Evolutionary conservation across 2,329 filamentous ascomycete genomes (phyloP).

Genomic region (Volutella citrinella): DNA sequence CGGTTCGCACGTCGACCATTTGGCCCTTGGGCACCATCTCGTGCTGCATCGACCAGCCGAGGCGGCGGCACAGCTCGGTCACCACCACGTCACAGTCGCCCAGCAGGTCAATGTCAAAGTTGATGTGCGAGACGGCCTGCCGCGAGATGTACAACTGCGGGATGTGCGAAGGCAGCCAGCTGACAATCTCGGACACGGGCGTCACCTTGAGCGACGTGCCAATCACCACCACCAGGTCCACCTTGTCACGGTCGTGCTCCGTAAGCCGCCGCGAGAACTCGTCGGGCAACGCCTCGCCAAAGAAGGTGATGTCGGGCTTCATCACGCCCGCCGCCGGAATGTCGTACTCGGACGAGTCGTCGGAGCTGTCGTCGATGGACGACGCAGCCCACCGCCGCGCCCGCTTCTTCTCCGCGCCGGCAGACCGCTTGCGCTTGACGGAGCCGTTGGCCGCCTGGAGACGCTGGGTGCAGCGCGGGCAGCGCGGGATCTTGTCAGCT

Average conservation of each 20-base stretch:
- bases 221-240: slow-evolving; percentile 92
- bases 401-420: slow-evolving; percentile 40
- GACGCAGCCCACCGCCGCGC: slow-evolving; percentile 32
- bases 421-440: slow-evolving; percentile 39
- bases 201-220: slow-evolving; percentile 95
- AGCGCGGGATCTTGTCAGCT: slow-evolving; percentile 72
- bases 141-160: slow-evolving; percentile 90
- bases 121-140: slow-evolving; percentile 80
- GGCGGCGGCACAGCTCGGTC: slow-evolving; percentile 76
- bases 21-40: slow-evolving; percentile 76
- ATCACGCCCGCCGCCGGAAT: slow-evolving; percentile 74
- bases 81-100: slow-evolving; percentile 93
- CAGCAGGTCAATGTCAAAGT: slow-evolving; percentile 95
- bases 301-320: slow-evolving; percentile 98
- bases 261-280: slow-evolving; percentile 78
- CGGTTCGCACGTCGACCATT: slow-evolving; percentile 51
- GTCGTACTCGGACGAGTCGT: slow-evolving; percentile 47
- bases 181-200: slow-evolving; percentile 88
- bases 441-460: slow-evolving; percentile 35
- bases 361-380: slow-evolving; percentile 34
- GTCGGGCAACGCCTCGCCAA: slow-evolving; percentile 84
- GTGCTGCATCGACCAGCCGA: slow-evolving; percentile 77
- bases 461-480: slow-evolving; percentile 63
- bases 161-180: slow-evolving; percentile 72
- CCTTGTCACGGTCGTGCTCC: slow-evolving; percentile 74